Evolutionary conservation across 2,329 filamentous ascomycete genomes (phyloP).

Genomic region (Colletotrichum lini): DNA sequence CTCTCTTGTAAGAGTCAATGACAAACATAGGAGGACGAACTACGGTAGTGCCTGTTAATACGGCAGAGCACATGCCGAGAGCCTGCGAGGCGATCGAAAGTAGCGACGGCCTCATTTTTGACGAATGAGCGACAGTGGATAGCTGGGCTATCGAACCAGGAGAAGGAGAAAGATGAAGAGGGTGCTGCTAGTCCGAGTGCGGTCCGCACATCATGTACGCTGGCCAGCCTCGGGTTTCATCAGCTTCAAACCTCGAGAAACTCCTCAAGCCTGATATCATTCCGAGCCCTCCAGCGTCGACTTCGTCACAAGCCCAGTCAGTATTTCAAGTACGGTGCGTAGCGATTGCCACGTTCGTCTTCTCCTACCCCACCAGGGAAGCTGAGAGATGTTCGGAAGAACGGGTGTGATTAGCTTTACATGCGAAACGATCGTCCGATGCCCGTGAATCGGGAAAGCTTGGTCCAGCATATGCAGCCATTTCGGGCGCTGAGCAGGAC

Average conservation of each 20-base stretch:
- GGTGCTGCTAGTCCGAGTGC: neutral
- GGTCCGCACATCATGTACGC: neutral
- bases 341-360: neutral
- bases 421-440: conserved; percentile 42
- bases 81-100: conserved; percentile 34
- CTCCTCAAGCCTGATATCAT: neutral
- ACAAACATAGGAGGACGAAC: conserved; percentile 43
- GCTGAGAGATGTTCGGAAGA: conserved; percentile 27
- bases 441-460: conserved; percentile 7
- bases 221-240: neutral
- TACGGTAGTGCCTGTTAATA: conserved; percentile 38
- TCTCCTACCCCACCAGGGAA: neutral
- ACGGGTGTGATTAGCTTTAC: conserved; percentile 32
- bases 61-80: conserved; percentile 39
- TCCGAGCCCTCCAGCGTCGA: neutral
- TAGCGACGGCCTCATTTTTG: conserved; percentile 45
- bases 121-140: neutral
- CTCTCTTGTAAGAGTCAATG: conserved; percentile 45
- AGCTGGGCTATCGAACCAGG: neutral
- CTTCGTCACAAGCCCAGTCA: neutral
- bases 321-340: neutral
- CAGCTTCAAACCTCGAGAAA: neutral
- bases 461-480: conserved; percentile 9
- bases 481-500: neutral
- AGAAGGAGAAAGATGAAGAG: neutral